phyloP scores from a whole-genome alignment of 208 protist genomes.

The Leishmania lainsoni region DNA sequence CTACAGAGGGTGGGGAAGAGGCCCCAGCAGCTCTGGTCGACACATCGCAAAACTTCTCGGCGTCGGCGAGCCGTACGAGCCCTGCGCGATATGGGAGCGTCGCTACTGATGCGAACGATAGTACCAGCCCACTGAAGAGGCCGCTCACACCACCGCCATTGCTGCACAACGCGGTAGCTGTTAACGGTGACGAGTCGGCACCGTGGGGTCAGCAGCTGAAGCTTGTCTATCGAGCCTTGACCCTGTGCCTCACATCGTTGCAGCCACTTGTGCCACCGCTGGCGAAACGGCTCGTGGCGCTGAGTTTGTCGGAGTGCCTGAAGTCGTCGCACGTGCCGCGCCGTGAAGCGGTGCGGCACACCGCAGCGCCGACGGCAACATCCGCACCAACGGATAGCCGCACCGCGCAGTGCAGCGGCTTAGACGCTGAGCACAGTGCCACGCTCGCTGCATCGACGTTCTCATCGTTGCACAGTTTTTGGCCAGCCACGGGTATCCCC shows the following conservation, averaged over 20 bases:
- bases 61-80: background rate
- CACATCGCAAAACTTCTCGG: background rate
- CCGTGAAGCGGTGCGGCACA: background rate
- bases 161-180: background rate
- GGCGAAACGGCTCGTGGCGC: constrained; percentile 11
- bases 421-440: background rate
- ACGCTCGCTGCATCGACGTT: background rate
- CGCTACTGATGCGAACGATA: background rate
- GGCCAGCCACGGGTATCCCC: background rate
- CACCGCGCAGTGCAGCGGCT: background rate
- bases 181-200: background rate
- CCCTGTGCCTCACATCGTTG: constrained; percentile 34
- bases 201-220: constrained; percentile 31
- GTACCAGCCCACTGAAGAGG: background rate
- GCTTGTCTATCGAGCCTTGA: constrained; percentile 38
- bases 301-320: constrained; percentile 30
- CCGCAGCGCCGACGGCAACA: background rate
- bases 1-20: background rate
- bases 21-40: background rate
- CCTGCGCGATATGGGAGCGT: background rate
- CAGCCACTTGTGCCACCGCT: constrained; percentile 29
- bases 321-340: constrained; percentile 35
- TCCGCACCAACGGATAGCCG: background rate
- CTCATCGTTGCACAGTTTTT: background rate
- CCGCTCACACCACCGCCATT: background rate